Evolutionary conservation across 805 yeast species (phyloP).

Genomic region (Kluyveromyces lactis): DNA sequence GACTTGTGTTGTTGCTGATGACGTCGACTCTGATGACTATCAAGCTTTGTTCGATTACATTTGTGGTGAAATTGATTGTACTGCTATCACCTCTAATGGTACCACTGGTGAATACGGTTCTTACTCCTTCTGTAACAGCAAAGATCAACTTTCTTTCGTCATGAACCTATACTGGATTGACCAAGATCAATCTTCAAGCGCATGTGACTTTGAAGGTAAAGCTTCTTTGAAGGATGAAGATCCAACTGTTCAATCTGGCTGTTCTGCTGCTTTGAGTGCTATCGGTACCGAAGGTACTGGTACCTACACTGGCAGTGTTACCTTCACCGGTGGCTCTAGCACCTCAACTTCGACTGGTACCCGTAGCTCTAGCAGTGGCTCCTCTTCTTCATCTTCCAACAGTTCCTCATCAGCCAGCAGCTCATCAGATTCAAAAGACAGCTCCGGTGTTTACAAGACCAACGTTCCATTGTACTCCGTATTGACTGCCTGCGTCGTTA

Average conservation of each 20-base stretch:
- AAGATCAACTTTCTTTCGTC: slow-evolving; percentile 57
- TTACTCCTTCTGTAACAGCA: slow-evolving; percentile 60
- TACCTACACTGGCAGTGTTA: slow-evolving; percentile 35
- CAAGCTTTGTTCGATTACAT: slow-evolving; percentile 47
- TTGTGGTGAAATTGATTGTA: slow-evolving; percentile 52
- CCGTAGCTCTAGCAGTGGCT: slow-evolving; percentile 14
- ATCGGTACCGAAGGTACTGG: slow-evolving; percentile 72
- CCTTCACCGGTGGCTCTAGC: slow-evolving; percentile 24
- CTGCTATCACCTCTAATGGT: slow-evolving; percentile 56
- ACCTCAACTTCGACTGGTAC: slow-evolving; percentile 27
- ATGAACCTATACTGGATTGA: slow-evolving; percentile 55
- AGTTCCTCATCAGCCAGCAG: slow-evolving; percentile 11
- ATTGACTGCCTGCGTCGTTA: slow-evolving; percentile 25
- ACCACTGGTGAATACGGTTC: slow-evolving; percentile 61
- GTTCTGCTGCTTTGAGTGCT: slow-evolving; percentile 48
- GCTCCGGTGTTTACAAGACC: slow-evolving; percentile 23
- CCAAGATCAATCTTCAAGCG: slow-evolving; percentile 36
- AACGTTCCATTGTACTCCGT: slow-evolving; percentile 24
- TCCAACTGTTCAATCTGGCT: slow-evolving; percentile 43
- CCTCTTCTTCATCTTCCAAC: slow-evolving; percentile 13
- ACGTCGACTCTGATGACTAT: slow-evolving; percentile 49
- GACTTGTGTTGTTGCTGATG: slow-evolving; percentile 51
- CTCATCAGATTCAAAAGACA: slow-evolving; percentile 13
- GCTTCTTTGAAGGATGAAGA: slow-evolving; percentile 37
- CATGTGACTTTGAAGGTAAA: slow-evolving; percentile 65